Base-by-base conservation (phyloP, 371 early-diverging fungal genomes). In the Rhizopus delemar region DNA sequence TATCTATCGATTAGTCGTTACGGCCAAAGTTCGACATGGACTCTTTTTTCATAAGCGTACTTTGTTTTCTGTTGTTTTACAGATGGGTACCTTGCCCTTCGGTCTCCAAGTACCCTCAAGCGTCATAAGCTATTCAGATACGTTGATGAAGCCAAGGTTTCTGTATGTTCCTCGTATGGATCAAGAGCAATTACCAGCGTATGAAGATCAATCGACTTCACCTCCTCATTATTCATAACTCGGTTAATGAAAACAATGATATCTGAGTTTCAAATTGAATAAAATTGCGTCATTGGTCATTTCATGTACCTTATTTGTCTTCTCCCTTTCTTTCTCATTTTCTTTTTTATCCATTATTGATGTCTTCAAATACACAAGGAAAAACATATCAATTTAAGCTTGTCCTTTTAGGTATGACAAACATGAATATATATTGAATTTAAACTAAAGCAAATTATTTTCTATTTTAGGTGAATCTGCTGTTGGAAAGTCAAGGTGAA, bases 401-500 rank as follows among this genome's bases (percentile, higher is more conserved):
- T 46, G 93, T 93, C 15, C 75, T 93, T 52, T 74, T 93, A 59
- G 92, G 91, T 90, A 82, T 9, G n/a, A 46, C 39, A 5, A 38
- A 38, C 39, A 48, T 22, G 9, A 34, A 8, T 41, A 41, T 9
- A 50, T 31, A 3, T 32, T 11, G 22, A 12, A 28, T 35, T 46
- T 9, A 38, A 32, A 36, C 22, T 22, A 22, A n/a, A 8, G 15
- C 32, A 16, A 39, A 32, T 45, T 6, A 50, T 12, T 34, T 29
- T 36, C 16, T 38, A 33, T n/a, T 34, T 15, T 70, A 92, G 93
- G 93, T 62, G 93, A 93, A 67, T 92, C 93, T 32, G 93, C 93
- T 46, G 93, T 93, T 32, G 93, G 93, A 46, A 93, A 93, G 75
- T 93, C 93, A 57, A 91, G 91, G 91, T 86, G 81, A 43, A 43